Evolutionary conservation across 1,284 basidiomycete genomes (phyloP), one percentile per base, ranked within the genome.

Genomic region (Inonotus hispidus): DNA sequence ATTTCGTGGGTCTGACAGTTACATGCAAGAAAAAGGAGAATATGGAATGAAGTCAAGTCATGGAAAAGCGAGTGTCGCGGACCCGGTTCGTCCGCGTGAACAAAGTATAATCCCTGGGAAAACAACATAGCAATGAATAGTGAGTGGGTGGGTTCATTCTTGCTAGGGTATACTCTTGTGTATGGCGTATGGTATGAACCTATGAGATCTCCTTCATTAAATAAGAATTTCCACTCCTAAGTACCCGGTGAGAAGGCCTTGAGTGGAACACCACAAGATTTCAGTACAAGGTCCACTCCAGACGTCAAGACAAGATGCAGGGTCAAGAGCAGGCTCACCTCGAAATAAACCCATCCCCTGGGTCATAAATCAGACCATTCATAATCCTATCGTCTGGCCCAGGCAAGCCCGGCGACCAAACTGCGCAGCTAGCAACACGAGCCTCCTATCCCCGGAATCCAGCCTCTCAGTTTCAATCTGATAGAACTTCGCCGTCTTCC

Each of bases 391-490:
- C 43, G 43, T 45, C 38, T 43, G 23, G 8, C 41, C 58, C 32
- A 38, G 10, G 3, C 25, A 27, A 14, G 11, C 41, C 21, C 58
- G 19, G 7, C 19, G 23, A 14, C 46, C 56, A 38, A 53, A 21
- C 32, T 19, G 2, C 56, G 29, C 43, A 56, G 19, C 49, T 56
- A 65, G 58, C 66, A 65, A 50, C 71, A 77, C 64, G 73, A 73
- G 58, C 74, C 72, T 62, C 69, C 65, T 43, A 60, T 74, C 27
- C 82, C 80, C 59, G 79, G 83, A 63, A 81, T 72, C 84, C 80
- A 86, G 65, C 74, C 77, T 69, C 78, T 83, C 64, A 87, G 70
- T 70, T 78, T 84, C 56, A 88, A 71, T 69, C 79, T 87, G 60
- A 83, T 78, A 21, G 80, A 74, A 59, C 78, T 81, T 69, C 80